Evolutionary conservation across 192 early-diverging fungal species (phyloP).

Genomic region (Funneliformis mosseae): DNA sequence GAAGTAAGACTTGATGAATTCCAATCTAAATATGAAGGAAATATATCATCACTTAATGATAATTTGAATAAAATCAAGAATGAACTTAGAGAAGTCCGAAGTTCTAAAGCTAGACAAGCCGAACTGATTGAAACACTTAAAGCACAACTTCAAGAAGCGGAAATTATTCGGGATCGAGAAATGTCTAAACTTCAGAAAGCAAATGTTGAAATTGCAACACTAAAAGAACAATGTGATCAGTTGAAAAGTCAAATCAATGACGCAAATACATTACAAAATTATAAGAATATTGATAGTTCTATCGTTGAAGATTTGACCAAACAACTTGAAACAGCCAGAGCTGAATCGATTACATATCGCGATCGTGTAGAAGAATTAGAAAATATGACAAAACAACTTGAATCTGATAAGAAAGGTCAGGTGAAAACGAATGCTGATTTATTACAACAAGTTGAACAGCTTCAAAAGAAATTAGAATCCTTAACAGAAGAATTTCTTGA

Average conservation of each 20-base stretch:
- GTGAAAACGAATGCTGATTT: background rate
- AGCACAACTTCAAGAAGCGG: background rate
- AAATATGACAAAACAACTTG: constrained; percentile 8
- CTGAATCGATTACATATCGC: background rate
- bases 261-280: background rate
- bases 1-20: background rate
- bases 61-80: background rate
- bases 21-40: background rate
- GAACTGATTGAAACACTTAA: background rate
- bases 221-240: constrained; percentile 8
- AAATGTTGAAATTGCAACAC: background rate
- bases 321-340: background rate
- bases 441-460: constrained; percentile 28
- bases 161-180: background rate
- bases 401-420: constrained; percentile 5
- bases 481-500: constrained; percentile 43
- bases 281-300: background rate
- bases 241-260: background rate
- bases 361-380: constrained; percentile 24
- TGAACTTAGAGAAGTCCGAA: background rate
- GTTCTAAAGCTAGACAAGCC: background rate
- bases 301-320: constrained; percentile 14
- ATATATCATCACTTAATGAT: background rate
- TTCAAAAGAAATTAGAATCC: constrained; percentile 42
- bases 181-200: constrained; percentile 11